Evolutionary conservation across 495 filamentous ascomycete genomes (phyloP), one percentile per base, ranked within the genome.

Genomic region (Trichoderma reesei): DNA sequence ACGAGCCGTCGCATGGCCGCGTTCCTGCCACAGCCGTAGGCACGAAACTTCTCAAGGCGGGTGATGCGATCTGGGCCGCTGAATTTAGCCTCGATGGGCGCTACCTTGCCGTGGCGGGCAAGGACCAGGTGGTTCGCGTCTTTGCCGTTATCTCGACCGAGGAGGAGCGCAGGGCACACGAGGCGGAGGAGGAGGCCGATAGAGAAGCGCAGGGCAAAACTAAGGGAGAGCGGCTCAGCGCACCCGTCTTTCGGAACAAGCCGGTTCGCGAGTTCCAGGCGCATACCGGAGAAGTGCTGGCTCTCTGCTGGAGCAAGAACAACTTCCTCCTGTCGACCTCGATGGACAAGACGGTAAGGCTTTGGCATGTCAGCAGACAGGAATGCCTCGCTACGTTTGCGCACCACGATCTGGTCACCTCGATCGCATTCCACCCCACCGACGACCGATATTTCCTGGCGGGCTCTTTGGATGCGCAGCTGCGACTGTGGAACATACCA

Each of bases 301-400:
- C 96, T 70, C 70, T 99, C 41, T 96, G 90, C 73, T 99, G 94
- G 93, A 96, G 91, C 78, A 99, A 98, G 83, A 99, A 99, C 71
- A 96, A 96, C 68, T 99, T 99, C 68, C 78, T 99, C 61, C 83
- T 99, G 37, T 96, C 93, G 36, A 96, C 92, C 0, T 96, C 92
- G 0, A 98, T 96, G 91, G 94, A 99, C 73, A 97, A 96, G 76
- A 98, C 94, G 3, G 95, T 99, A 33, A 83, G 92, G 16, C 76
- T 99, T 60, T 99, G 94, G 94, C 94, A 98, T 75, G 79, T 93
- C 46, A 92, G 84, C 71, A 80, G 93, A 59, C 71, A 81, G 3
- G 92, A 98, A 72, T 96, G 92, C 70, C 81, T 99, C 5, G 96
- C 91, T 72, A 92, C 90, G 39, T 99, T 99, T 74, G 92, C 94